Conservation (phyloP, 2,329 filamentous ascomycete genomes). For the Botrytis paeoniae region DNA sequence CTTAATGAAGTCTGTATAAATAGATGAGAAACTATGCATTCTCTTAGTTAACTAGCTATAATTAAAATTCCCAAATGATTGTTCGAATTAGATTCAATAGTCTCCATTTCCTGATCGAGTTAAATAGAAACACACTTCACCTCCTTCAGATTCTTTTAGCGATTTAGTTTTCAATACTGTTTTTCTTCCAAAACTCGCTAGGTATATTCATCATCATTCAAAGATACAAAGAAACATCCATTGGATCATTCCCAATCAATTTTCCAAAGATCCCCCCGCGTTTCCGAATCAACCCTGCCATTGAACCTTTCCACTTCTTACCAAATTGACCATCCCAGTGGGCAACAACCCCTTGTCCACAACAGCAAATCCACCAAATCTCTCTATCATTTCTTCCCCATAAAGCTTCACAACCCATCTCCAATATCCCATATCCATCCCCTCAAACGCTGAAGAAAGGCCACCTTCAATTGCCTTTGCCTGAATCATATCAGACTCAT, state of each 20-base stretch:
- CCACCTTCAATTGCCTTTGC: conserved; percentile 17
- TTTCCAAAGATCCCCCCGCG: rapidly evolving
- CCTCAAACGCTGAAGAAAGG: neutral
- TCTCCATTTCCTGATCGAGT: neutral
- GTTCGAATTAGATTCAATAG: neutral
- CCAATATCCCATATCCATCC: conserved; percentile 36
- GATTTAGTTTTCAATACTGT: neutral
- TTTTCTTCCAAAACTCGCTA: neutral
- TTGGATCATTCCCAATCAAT: neutral
- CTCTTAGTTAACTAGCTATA: neutral
- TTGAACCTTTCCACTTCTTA: conserved; percentile 40
- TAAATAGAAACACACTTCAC: too few species aligned
- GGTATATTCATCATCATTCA: neutral
- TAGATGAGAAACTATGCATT: neutral
- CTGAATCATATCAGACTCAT: conserved; percentile 18
- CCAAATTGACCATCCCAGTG: conserved; percentile 41
- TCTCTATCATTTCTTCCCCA: conserved; percentile 40
- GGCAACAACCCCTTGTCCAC: conserved; percentile 43
- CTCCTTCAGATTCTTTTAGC: too few species aligned
- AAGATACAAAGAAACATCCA: neutral
- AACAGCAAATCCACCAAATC: conserved; percentile 43
- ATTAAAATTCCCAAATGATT: neutral
- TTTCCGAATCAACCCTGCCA: conserved; percentile 38
- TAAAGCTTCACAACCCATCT: conserved; percentile 43
- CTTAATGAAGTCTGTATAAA: neutral